Conservation (phyloP, 176 grass and related monocot genomes). For the Hordeum vulgare region MorexV3_pseudomolecules_assembly NC_058524.1:505191852-505192351, state of each 20-base stretch:
- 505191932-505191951: neutral
- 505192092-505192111: neutral
- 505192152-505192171: neutral
- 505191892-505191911: neutral
- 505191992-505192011: neutral
- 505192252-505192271: conserved; percentile 71
- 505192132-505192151: neutral
- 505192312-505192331: conserved; percentile 52
- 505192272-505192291: conserved; percentile 80
- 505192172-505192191: conserved; percentile 78
- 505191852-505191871: neutral
- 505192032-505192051: neutral
- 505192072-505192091: neutral
- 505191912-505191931: neutral
- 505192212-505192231: conserved; percentile 72
- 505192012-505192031: neutral
- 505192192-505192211: conserved; percentile 73
- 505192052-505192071: neutral
- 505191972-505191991: neutral
- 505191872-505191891: neutral
- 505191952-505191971: neutral
- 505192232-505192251: conserved; percentile 62
- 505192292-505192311: conserved; percentile 80
- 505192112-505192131: neutral
- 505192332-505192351: conserved; percentile 52